Base-by-base conservation (phyloP, 352 stramenopile species). In the Pythium myriotylum region DNA sequence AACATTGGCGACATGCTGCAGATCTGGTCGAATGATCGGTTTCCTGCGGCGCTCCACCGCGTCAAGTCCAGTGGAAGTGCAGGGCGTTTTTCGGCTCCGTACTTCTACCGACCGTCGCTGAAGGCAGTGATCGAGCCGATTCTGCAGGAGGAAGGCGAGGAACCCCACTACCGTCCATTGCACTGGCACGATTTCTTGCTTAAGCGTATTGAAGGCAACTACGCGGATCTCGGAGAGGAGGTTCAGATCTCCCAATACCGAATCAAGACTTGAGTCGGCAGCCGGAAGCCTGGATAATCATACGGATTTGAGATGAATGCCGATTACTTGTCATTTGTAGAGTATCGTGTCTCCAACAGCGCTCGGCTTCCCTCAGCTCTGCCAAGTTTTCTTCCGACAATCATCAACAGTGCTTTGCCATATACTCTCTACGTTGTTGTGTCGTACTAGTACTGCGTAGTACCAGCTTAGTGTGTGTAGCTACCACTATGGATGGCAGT, bases 151-250 rank as follows among this genome's bases (percentile, higher is more conserved):
- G 71, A 69, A 10, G 63, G 51, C 2, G 71, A 82, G 3, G 67
- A 61, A 50, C 57, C 79, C 2, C 72, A 70, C 23, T 98, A 97
- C 64, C 65, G 77, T 8, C 59, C 82, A n/a, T 76, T 96, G 17
- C 81, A 80, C 20, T 98, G 89, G 84, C 82, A 84, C 32, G 91
- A 97, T 40, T 98, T 94, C 67, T 75, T 88, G 50, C 72, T 79
- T 41, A 59, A 88, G 33, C 81, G 92, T 24, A 94, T 97, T 76
- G 79, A 88, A 20, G 92, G 94, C 37, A 89, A 98, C 71, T 91
- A 95, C 61, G 89, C 84, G 0, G 86, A 98, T 74, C 54, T 92
- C 13, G 94, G 94, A 16, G 73, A 88, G n/a, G 92, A 98, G 59
- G 88, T 97, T 63, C 91, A 97, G 77, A 97, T 97, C 51, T 72